Evolutionary conservation across 495 filamentous ascomycete species (phyloP).

Genomic region (Neurospora intermedia): DNA sequence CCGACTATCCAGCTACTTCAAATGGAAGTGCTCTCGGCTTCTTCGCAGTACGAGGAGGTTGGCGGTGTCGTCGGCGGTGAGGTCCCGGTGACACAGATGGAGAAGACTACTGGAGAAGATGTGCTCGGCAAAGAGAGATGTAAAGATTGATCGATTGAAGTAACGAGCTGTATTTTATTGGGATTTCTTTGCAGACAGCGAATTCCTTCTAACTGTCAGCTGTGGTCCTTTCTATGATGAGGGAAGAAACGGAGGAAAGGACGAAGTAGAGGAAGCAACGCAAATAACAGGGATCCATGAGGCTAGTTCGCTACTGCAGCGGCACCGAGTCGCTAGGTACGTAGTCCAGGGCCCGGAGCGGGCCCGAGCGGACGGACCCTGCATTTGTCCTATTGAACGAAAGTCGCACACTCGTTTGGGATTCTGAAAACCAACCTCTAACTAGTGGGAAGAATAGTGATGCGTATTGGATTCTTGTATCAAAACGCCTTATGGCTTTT

Average conservation of each 20-base stretch:
- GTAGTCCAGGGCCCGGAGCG: not conserved
- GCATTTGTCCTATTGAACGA: not conserved
- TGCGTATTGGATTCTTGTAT: too few relatives aligned
- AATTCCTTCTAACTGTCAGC: not conserved
- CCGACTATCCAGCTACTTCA: not conserved
- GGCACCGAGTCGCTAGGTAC: not conserved
- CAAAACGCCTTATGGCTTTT: too few relatives aligned
- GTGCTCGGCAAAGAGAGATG: not conserved
- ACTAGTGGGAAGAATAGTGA: too few relatives aligned
- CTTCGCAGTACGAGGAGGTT: not conserved
- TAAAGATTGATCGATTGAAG: not conserved
- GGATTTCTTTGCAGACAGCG: not conserved
- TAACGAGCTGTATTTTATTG: not conserved
- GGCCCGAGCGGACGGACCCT: not conserved
- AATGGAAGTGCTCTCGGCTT: not conserved
- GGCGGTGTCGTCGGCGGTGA: not conserved
- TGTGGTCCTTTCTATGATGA: not conserved
- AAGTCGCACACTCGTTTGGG: too few relatives aligned
- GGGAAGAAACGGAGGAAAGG: not conserved
- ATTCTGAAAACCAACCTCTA: too few relatives aligned
- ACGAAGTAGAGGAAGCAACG: not conserved
- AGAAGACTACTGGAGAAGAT: not conserved
- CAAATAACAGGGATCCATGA: not conserved
- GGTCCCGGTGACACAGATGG: not conserved
- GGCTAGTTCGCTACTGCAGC: not conserved